phyloP scores from a whole-genome alignment of 257 asterid species.

The Verbascum thapsus region DNA sequence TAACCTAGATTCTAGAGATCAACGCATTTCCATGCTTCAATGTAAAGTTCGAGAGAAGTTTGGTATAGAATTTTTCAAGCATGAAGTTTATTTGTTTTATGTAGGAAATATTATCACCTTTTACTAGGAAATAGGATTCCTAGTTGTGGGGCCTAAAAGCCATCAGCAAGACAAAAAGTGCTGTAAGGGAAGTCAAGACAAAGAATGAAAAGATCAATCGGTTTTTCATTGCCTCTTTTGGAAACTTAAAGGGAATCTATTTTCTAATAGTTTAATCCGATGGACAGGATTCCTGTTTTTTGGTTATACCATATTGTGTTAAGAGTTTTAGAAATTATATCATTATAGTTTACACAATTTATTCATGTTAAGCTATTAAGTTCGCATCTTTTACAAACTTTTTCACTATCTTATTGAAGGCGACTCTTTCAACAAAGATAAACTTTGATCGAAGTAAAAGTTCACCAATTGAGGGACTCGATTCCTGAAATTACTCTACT shows the following conservation, averaged over 20 bases:
- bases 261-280: not conserved
- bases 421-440: not conserved
- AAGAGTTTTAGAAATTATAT: conserved; percentile 13
- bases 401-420: not conserved
- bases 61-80: not conserved
- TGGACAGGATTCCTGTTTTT: not conserved
- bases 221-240: not conserved
- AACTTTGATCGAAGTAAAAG: not conserved
- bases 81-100: not conserved
- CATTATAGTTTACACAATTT: too few relatives aligned
- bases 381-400: not conserved
- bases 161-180: not conserved
- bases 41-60: conserved; percentile 18
- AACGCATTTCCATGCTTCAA: not conserved
- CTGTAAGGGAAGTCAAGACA: conserved; percentile 17
- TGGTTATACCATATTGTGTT: not conserved
- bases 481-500: not conserved
- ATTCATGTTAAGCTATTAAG: too few relatives aligned
- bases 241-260: conserved; percentile 5
- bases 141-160: conserved; percentile 10
- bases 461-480: not conserved
- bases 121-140: conserved; percentile 13
- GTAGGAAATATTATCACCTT: conserved; percentile 17
- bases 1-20: conserved; percentile 15
- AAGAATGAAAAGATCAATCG: conserved; percentile 7